Evolutionary conservation across 371 early-diverging fungal species (phyloP), one percentile per base, ranked within the genome.

Genomic region (Lichtheimia corymbifera): DNA sequence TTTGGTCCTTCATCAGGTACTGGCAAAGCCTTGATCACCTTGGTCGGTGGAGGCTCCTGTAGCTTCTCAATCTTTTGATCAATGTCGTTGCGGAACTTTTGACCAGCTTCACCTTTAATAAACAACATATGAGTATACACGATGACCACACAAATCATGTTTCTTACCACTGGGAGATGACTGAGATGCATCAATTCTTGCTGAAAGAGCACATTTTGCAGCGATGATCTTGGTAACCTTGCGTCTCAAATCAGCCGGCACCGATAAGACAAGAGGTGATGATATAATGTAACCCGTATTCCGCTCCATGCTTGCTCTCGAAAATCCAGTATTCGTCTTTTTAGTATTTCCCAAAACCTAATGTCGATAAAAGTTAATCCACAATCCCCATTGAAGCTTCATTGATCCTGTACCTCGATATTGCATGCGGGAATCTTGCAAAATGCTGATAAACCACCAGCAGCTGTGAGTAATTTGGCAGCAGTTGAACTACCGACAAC

Each of bases 381-480:
- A 47, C 27, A 24, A 53, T 40, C 12, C 20, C 14, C 17, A 44
- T 42, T 12, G 14, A 25, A n/a, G 27, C 43, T 20, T 25, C 25
- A 14, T 50, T 79, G 74, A 11, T 87, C 85, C 12, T 86, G 59
- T 27, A 90, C 91, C 61, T 88, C 84, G 12, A 97, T 75, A 65
- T 97, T 96, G 72, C 96, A 94, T 1, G 96, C 84, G 0, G 99
- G 96, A 53, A 98, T 92, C 66, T 92, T 94, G 63, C 90, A 84
- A 47, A 98, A 82, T 1, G 87, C 89, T 0, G 87, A 82, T 40
- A 98, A 69, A 0, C 99, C 97, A 59, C 97, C 97, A 5, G 96
- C 94, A 3, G 90, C 91, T 18, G 93, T 93, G 63, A 97, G 84
- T 41, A 98, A 68, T 68, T 93, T 91, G 14, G 99, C 97, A 0